Percentiles rank a stretch among this genome's conserved stretches.
phyloP scores from a whole-genome alignment of 2,329 filamentous ascomycete genomes.

The Ophiostoma ulmi region DNA sequence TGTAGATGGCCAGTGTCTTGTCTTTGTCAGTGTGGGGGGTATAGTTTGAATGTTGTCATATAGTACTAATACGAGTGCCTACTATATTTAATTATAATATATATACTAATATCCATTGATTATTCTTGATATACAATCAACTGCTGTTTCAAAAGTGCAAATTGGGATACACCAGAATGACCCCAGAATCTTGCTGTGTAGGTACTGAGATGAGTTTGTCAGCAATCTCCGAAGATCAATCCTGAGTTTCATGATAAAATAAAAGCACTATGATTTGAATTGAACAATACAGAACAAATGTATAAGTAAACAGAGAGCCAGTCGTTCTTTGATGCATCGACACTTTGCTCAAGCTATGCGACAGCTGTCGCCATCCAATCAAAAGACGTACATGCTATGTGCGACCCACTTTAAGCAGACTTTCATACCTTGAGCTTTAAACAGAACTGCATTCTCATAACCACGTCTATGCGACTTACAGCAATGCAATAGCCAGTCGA shows the following conservation, averaged over 20 bases:
- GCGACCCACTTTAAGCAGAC: neutral
- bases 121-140: neutral
- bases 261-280: neutral
- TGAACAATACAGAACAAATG: neutral
- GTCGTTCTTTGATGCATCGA: neutral
- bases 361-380: neutral
- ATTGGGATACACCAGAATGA: neutral
- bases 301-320: neutral
- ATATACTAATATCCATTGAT: neutral
- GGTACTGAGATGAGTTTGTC: neutral
- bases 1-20: constrained; percentile 21
- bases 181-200: neutral
- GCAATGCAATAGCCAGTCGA: neutral
- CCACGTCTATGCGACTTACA: neutral
- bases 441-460: neutral
- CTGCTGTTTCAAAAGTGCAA: neutral
- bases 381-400: neutral
- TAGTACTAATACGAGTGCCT: neutral
- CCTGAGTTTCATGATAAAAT: neutral
- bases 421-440: neutral
- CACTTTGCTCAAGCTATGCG: neutral
- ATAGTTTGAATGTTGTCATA: neutral
- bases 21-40: neutral
- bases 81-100: neutral
- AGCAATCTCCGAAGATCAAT: neutral